These are phyloP conservation scores for Xylariomycetidae sp. DNA, from an alignment of 2,329 filamentous ascomycete genomes.

Conservation along the genomic window DNA sequence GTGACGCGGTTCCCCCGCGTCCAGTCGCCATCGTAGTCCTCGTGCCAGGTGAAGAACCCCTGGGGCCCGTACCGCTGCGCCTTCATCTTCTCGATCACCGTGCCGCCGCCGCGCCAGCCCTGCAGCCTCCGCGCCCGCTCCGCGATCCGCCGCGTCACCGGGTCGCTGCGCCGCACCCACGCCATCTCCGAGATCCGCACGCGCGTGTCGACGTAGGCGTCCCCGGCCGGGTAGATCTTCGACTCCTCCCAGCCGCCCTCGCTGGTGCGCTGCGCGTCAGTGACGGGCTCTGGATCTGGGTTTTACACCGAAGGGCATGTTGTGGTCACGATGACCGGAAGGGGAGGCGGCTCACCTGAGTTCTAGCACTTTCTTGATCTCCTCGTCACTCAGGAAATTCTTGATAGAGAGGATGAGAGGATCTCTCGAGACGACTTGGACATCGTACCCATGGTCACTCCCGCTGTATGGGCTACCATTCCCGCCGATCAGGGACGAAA, in stretches of 20 bases:
- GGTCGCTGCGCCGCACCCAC: constrained; percentile 1
- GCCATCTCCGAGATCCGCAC: constrained; percentile 6
- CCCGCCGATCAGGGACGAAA: too few relatives aligned
- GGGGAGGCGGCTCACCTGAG: constrained; percentile 1
- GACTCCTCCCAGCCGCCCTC: constrained; percentile 4
- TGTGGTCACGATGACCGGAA: background rate
- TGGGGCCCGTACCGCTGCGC: constrained; percentile 4
- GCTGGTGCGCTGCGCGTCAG: too few relatives aligned
- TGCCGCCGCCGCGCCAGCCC: constrained; percentile 4
- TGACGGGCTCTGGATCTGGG: too few relatives aligned
- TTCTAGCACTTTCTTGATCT: constrained; percentile 5
- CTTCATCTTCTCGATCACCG: constrained; percentile 2
- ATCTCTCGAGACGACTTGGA: constrained; percentile 8
- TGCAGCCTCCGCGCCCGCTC: constrained; percentile 3
- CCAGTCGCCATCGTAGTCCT: constrained; percentile 3
- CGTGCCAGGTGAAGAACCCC: constrained; percentile 9
- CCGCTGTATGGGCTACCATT: background rate
- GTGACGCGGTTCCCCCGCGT: constrained; percentile 4
- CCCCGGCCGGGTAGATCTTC: constrained; percentile 6
- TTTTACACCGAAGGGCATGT: too few relatives aligned
- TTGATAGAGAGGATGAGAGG: constrained; percentile 5
- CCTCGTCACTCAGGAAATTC: constrained; percentile 6
- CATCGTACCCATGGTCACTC: constrained; percentile 1
- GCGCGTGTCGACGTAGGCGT: constrained; percentile 1
- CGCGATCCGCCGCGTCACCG: constrained; percentile 3